Conservation (phyloP, 371 early-diverging fungal genomes). For the Syncephalastrum contaminatum region DNA sequence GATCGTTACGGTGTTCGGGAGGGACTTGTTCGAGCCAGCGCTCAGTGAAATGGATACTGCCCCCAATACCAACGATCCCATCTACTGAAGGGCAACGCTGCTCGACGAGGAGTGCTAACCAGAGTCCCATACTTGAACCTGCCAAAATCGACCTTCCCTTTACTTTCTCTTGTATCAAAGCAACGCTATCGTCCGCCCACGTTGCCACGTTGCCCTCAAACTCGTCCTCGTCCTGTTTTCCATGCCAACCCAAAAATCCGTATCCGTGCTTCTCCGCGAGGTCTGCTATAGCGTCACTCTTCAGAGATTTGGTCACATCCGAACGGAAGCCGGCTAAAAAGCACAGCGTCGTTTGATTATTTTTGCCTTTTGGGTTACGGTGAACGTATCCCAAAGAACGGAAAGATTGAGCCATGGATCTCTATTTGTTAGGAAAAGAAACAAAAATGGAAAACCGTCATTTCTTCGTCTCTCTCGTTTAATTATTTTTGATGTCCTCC, state of each 20-base stretch:
- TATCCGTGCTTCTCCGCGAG: conserved; percentile 12
- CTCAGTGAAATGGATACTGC: conserved; percentile 39
- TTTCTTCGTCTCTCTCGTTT: too few species aligned
- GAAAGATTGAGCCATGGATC: too few species aligned
- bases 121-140: conserved; percentile 43
- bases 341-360: conserved; percentile 24
- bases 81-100: conserved; percentile 4
- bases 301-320: conserved; percentile 28
- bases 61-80: conserved; percentile 40
- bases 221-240: too few species aligned
- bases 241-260: conserved; percentile 41
- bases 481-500: too few species aligned
- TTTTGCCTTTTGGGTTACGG: too few species aligned
- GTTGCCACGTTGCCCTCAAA: neutral
- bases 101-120: conserved; percentile 32
- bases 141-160: conserved; percentile 14
- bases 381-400: too few species aligned
- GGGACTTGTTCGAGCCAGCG: conserved; percentile 32
- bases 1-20: conserved; percentile 5
- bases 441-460: too few species aligned
- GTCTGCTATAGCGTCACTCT: conserved; percentile 23
- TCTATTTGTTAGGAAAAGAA: too few species aligned
- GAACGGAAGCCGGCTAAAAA: conserved; percentile 47
- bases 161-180: neutral
- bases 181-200: neutral